A percentile compares a stretch with the other conserved stretches of the same genome.
Conservation (phyloP, 768 basidiomycete species). For the Rhizopogon roseolus region DNA sequence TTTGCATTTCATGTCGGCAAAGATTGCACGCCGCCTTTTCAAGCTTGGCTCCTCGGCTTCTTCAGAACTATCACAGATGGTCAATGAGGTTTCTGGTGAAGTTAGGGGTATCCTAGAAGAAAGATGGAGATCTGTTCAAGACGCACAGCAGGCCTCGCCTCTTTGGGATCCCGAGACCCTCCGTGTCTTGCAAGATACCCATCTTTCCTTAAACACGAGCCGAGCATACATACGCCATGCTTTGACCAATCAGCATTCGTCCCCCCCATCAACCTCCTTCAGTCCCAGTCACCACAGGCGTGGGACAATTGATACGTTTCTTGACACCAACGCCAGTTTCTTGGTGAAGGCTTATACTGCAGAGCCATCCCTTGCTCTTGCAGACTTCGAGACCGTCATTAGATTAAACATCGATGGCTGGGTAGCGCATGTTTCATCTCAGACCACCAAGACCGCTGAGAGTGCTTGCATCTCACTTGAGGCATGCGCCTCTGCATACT, state of each 20-base stretch:
- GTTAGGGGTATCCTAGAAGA: conserved; percentile 20
- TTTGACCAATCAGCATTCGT: not conserved
- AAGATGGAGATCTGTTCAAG: conserved; percentile 32
- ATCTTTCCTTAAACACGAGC: conserved; percentile 27
- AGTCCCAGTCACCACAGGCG: conserved; percentile 1
- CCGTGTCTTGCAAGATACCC: conserved; percentile 24
- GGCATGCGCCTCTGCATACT: conserved; percentile 22
- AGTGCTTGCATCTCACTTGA: conserved; percentile 16
- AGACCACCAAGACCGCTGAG: not conserved
- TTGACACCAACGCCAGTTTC: conserved; percentile 7
- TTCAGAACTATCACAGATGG: conserved; percentile 9
- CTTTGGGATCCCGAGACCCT: conserved; percentile 26
- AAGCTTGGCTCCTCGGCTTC: conserved; percentile 27
- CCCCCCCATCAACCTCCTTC: not conserved
- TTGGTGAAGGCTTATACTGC: conserved; percentile 4
- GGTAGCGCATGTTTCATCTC: conserved; percentile 16
- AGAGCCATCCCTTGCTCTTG: conserved; percentile 18
- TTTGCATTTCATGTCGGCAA: conserved; percentile 32
- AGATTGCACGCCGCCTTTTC: conserved; percentile 30
- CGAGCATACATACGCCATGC: conserved; percentile 22
- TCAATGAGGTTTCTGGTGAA: conserved; percentile 6
- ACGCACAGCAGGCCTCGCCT: conserved; percentile 18
- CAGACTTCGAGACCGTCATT: conserved; percentile 34
- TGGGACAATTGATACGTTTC: conserved; percentile 13
- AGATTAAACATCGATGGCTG: conserved; percentile 28